Base-by-base conservation (phyloP, 2,329 filamentous ascomycete species). In the Arachnopeziza araneosa region DNA sequence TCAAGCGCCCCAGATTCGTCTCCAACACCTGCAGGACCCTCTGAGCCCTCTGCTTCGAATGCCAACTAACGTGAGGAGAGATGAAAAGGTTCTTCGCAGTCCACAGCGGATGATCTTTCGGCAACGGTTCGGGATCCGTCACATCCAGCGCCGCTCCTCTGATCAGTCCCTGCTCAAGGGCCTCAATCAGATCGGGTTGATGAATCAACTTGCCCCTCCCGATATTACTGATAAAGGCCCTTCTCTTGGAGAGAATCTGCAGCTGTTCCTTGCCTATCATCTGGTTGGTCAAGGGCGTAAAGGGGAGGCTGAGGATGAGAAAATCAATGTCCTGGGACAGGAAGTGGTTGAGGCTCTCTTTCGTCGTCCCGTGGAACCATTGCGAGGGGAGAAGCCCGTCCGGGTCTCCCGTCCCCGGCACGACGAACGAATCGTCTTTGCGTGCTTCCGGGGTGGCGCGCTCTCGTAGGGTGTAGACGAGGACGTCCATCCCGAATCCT, bases 51-150 rank as follows among this genome's bases (percentile, higher is more conserved):
- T 44, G 36, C 17, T 14, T 44, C 36, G 36, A 44, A 14, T 44
- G 36, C 36, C 36, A 44, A 44, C 36, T 44, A 5, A 44, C 36
- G 17, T 90, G 87, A 61, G 86, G 86, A 64, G 84, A 88, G 44
- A 89, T 79, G 60, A 82, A 77, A 49, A 84, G 79, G 72, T 88
- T 87, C 24, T 81, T 78, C 62, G 83, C 71, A 54, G 78, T 79
- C 86, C 87, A 89, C 56, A 89, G 71, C 66, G 84, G 80, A 66
- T 82, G 80, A 51, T 85, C 80, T 21, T 72, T 66, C 0, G 84
- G 84, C 63, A 89, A 70, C 0, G 87, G 87, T 68, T 90, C 87
- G 0, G 86, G 86, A 65, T 88, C 85, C 17, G 86, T 84, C 1
- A 89, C 86, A 74, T 90, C 87, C 49, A 89, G 72, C 2, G 85